A percentile compares a stretch with the other conserved stretches of the same genome.
These are phyloP conservation scores for Neurospora sp. DNA, from an alignment of 495 filamentous ascomycete genomes.

Conservation along the genomic window DNA sequence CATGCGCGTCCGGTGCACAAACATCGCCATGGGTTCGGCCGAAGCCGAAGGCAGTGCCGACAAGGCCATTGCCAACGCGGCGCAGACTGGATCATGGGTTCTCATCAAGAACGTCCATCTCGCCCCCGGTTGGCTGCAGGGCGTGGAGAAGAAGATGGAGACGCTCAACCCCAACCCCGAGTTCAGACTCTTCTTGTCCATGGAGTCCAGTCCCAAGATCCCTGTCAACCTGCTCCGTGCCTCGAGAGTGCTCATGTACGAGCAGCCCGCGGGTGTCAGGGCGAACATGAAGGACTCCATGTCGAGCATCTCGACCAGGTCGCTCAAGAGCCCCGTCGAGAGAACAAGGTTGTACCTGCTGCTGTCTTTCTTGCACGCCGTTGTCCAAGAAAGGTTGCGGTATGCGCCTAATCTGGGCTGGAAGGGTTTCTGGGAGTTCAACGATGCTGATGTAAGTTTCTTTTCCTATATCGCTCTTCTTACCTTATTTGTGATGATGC, in stretches of 20 bases:
- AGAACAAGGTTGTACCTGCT: conserved; percentile 84
- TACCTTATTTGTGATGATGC: background rate
- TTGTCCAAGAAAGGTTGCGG: conserved; percentile 88
- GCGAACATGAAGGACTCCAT: conserved; percentile 99
- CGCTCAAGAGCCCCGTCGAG: conserved; percentile 77
- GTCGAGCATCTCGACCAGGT: conserved; percentile 66
- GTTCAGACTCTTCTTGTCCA: conserved; percentile 93
- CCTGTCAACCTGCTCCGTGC: conserved; percentile 92
- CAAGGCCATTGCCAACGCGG: conserved; percentile 88
- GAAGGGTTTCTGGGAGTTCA: conserved; percentile 99
- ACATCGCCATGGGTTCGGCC: conserved; percentile 98
- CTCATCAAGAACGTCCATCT: conserved; percentile 98
- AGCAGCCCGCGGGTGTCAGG: conserved; percentile 90
- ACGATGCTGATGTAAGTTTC: conserved; percentile 89
- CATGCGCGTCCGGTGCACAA: conserved; percentile 70
- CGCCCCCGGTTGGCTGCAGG: conserved; percentile 90
- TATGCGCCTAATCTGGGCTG: conserved; percentile 93
- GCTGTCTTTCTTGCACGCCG: conserved; percentile 89
- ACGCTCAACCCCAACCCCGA: conserved; percentile 88
- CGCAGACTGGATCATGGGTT: conserved; percentile 89
- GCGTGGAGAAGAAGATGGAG: conserved; percentile 90
- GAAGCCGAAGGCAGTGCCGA: conserved; percentile 87
- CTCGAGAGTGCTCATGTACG: conserved; percentile 91
- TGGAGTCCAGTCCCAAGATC: conserved; percentile 96
- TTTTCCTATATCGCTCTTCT: background rate